Evolutionary conservation across 2,329 filamentous ascomycete species (phyloP).

Genomic region (Pleoardoris graminearum): DNA sequence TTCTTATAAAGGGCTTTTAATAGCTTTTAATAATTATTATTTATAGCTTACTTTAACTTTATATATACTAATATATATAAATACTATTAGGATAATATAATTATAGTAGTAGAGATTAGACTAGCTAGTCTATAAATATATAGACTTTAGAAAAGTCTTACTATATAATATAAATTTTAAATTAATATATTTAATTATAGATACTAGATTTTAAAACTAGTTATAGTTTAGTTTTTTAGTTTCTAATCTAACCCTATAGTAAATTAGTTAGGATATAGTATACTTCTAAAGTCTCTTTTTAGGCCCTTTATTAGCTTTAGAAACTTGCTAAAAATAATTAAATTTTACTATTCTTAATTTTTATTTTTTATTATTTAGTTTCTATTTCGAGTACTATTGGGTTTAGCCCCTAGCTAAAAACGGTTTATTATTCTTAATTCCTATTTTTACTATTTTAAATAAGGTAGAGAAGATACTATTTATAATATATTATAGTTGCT

Average conservation of each 20-base stretch:
- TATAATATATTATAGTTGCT: neutral
- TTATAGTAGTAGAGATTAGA: neutral
- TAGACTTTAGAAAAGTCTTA: too few species aligned
- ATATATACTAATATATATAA: neutral
- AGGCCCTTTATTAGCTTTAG: neutral
- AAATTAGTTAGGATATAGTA: neutral
- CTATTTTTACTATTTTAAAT: neutral
- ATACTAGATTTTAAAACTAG: too few species aligned
- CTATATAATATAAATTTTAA: too few species aligned
- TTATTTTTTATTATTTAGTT: neutral
- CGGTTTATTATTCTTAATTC: neutral
- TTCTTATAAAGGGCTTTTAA: neutral
- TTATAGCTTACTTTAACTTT: neutral
- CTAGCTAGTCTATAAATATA: neutral
- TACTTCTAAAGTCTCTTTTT: too few species aligned
- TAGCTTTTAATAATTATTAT: neutral
- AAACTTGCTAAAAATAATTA: neutral
- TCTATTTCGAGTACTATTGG: neutral
- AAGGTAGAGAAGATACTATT: neutral
- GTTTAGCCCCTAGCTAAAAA: neutral
- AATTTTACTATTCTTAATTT: neutral
- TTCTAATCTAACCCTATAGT: slow-evolving; percentile 2
- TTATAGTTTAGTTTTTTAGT: too few species aligned
- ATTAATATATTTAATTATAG: too few species aligned
- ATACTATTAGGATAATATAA: neutral